A percentile compares a stretch with the other conserved stretches of the same genome.
Evolutionary conservation across 1,284 basidiomycete genomes (phyloP).

Genomic region (Heterobasidion irregulare): DNA sequence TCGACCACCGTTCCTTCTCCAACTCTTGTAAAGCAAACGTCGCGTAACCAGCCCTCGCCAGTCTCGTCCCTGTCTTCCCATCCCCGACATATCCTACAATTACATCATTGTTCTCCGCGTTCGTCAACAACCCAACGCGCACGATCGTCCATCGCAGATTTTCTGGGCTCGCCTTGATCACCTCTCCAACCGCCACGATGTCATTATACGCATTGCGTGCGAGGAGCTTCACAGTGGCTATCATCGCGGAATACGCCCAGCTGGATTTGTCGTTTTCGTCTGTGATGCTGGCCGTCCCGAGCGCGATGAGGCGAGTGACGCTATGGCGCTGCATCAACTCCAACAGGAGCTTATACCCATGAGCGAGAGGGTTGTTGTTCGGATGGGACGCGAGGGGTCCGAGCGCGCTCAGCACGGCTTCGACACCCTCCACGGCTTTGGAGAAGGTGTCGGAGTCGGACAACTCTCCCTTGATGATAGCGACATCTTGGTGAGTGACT

Average conservation of each 20-base stretch:
- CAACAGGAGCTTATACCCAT: constrained; percentile 46
- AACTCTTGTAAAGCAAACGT: constrained; percentile 51
- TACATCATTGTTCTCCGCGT: constrained; percentile 33
- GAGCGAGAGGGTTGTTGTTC: constrained; percentile 47
- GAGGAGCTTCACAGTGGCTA: constrained; percentile 28
- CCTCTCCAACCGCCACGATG: constrained; percentile 44
- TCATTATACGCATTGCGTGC: constrained; percentile 35
- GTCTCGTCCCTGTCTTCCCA: constrained; percentile 33
- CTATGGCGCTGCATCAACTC: constrained; percentile 40
- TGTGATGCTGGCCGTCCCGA: constrained; percentile 56
- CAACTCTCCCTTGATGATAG: constrained; percentile 45
- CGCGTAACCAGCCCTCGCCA: constrained; percentile 50
- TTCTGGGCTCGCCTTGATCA: constrained; percentile 37
- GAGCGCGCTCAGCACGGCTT: constrained; percentile 57
- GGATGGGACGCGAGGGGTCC: constrained; percentile 42
- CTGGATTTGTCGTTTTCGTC: constrained; percentile 53
- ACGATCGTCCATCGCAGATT: constrained; percentile 60
- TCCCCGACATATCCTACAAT: constrained; percentile 61
- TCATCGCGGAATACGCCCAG: constrained; percentile 34
- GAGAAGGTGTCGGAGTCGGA: constrained; percentile 38
- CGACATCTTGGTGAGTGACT: constrained; percentile 31
- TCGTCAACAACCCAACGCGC: constrained; percentile 51
- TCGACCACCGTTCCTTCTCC: constrained; percentile 38
- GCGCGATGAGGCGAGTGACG: constrained; percentile 51
- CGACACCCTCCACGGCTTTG: constrained; percentile 44